Evolutionary conservation across 1,284 basidiomycete species (phyloP).

Genomic region (Athelia sp.): DNA sequence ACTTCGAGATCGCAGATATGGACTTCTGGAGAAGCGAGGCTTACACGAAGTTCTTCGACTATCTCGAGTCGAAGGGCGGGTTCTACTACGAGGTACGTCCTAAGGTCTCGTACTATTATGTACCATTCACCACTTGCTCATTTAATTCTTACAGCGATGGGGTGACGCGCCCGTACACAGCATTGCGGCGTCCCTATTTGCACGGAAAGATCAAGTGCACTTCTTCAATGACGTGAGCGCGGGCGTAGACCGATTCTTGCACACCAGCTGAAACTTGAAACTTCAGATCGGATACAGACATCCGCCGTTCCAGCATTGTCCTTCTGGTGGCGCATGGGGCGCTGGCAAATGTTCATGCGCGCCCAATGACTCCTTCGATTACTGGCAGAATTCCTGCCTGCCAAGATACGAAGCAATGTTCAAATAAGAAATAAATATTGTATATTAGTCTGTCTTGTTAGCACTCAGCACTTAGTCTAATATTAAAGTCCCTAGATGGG

Average conservation of each 20-base stretch:
- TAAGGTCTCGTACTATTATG: too few species aligned
- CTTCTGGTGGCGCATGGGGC: slow-evolving; percentile 42
- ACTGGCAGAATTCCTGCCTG: slow-evolving; percentile 4
- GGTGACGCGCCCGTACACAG: slow-evolving; percentile 87
- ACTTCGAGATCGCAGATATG: slow-evolving; percentile 83
- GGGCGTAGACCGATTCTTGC: too few species aligned
- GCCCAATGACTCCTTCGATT: slow-evolving; percentile 34
- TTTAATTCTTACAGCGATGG: too few species aligned
- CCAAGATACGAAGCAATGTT: neutral
- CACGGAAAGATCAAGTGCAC: slow-evolving; percentile 65
- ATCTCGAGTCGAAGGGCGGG: slow-evolving; percentile 74
- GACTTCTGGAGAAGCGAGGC: slow-evolving; percentile 78
- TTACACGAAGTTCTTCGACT: slow-evolving; percentile 76
- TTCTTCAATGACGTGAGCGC: slow-evolving; percentile 53
- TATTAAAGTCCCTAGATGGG: too few species aligned
- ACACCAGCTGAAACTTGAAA: slow-evolving; percentile 5
- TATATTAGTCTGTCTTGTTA: too few species aligned
- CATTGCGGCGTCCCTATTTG: slow-evolving; percentile 74
- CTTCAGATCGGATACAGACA: slow-evolving; percentile 48
- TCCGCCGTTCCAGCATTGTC: slow-evolving; percentile 59
- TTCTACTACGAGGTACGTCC: slow-evolving; percentile 91
- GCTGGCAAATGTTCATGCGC: slow-evolving; percentile 47
- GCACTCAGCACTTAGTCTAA: too few species aligned
- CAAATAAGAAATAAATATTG: too few species aligned
- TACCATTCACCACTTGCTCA: too few species aligned